Conservation (phyloP, 73 alveolate species). For the Halteria grandinella region DNA sequence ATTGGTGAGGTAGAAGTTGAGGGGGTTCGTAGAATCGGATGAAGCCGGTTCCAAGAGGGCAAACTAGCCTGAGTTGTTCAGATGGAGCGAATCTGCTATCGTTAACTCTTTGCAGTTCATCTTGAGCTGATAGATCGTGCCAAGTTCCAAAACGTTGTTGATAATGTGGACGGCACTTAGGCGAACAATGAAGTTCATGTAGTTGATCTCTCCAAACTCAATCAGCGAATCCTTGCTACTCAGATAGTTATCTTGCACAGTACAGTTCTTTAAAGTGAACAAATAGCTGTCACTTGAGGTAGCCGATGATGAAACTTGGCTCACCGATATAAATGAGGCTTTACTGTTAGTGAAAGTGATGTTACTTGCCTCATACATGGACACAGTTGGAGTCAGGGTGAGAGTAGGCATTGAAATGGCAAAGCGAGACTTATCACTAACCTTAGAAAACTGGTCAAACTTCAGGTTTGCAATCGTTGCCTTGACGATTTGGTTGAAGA, state of each 20-base stretch:
- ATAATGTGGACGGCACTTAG: background rate
- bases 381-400: background rate
- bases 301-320: background rate
- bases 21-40: constrained; percentile 1
- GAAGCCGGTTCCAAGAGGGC: constrained; percentile 9
- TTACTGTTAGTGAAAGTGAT: background rate
- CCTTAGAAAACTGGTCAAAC: background rate
- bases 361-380: background rate
- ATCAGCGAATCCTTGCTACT: background rate
- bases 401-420: constrained; percentile 4
- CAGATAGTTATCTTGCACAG: background rate
- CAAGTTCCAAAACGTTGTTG: background rate
- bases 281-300: background rate
- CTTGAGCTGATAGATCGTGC: background rate
- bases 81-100: background rate
- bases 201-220: constrained; percentile 12
- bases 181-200: background rate
- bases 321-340: background rate
- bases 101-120: background rate
- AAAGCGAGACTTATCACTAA: background rate
- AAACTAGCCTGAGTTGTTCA: constrained; percentile 11
- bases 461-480: background rate
- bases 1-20: background rate
- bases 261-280: background rate
- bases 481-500: background rate